Evolutionary conservation across 2,329 filamentous ascomycete species (phyloP), one percentile per base, ranked within the genome.

Genomic region (Ophiostoma quercus): DNA sequence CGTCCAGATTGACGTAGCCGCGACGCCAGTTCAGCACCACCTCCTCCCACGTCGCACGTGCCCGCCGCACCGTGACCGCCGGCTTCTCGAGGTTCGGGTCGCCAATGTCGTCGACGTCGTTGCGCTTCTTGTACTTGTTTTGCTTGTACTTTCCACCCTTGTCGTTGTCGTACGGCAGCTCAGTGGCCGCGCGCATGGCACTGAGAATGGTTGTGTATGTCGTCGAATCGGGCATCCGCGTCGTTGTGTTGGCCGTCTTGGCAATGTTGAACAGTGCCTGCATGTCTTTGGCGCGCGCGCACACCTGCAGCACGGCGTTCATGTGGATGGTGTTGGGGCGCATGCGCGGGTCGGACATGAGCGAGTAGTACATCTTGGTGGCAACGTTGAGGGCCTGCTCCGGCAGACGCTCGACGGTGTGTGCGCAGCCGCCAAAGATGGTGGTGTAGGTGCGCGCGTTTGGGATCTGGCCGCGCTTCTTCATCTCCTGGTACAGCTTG

Each of bases 401-500:
- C 1, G 84, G 84, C 67, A 88, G 88, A 34, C 86, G 78, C 71
- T 90, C 84, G 1, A 84, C 77, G 19, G 89, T 87, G 60, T 83
- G 79, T 57, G 89, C 85, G 69, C 94, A 87, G 39, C 93, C 94
- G 67, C 87, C 84, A 74, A 99, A 88, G 71, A 98, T 85, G 71
- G 92, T 88, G 22, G 92, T 95, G 77, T 91, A 97, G 0, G 95
- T 97, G 75, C 90, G 86, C 3, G 87, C 85, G 77, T 94, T 94
- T 0, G 95, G 94, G 34, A 85, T 83, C 75, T 96, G 90, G 5
- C 84, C 89, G 72, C 93, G 86, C 81, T 98, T 98, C 81, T 98
- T 99, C 94, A 99, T 98, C 90, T 98, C 94, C 78, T 97, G 97
- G 81, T 88, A 97, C n/a, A 92, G 82, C 79, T 91, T 93, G 70